Base-by-base conservation (phyloP, 1,284 basidiomycete species). In the Ceratobasidium sp. region DNA sequence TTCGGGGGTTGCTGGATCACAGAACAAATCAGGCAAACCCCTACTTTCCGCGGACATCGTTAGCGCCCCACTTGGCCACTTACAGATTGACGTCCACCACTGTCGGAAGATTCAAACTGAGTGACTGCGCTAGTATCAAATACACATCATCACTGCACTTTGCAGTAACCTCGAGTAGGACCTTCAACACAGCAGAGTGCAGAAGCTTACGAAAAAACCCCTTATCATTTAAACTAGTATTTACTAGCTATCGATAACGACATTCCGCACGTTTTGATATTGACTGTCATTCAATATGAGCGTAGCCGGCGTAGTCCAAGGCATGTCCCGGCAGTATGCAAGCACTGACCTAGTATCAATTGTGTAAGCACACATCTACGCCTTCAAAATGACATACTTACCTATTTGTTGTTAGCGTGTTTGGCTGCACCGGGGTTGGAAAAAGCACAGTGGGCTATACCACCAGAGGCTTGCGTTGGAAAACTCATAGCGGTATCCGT, bases 371-470 rank as follows among this genome's bases (percentile, higher is more conserved):
- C 48, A n/a, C 2, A 12, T n/a, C 23, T 3, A 6, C 20, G 12
- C 5, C 20, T 3, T 44, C 23, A n/a, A 20, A 6, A 44, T 26
- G 3, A 17, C 44, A 46, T 44, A 15, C n/a, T 44, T 9, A 44
- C 10, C 33, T 33, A 33, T 33, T 17, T n/a, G 20, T 33, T 33
- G 33, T 6, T 17, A 78, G 77, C 20, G 61, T 78, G 5, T 69
- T 78, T 26, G 77, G 77, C 1, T 17, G 56, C 15, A 78, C 77
- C 9, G 77, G 77, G 3, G 68, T 46, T 33, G 77, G 77, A 17
- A 78, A 78, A 26, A 78, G 54, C 46, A 57, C 68, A 20, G 68
- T 78, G 40, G 40, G 64, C 54, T 15, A n/a, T 26, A 10, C 40
- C 15, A 1, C 40, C n/a, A 6, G 20, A 10, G 3, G 26, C 2